Evolutionary conservation across 2,329 filamentous ascomycete genomes (phyloP).

Genomic region (Pseudopyrenochaeta lycopersici): DNA sequence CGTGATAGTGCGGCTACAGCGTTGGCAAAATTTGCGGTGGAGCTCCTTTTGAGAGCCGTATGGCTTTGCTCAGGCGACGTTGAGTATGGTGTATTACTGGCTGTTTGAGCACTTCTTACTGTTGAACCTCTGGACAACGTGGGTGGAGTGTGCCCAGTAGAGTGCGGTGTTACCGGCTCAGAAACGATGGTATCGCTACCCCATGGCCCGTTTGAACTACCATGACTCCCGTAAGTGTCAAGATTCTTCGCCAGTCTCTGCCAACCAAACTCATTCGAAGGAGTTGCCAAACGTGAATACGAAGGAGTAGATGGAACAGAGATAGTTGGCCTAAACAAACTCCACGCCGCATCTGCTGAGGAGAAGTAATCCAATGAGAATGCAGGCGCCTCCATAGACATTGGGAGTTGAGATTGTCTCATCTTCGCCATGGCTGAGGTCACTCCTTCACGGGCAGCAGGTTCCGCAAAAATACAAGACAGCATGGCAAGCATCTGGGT

Average conservation of each 20-base stretch:
- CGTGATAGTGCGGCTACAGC: conserved; percentile 51
- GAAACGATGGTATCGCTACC: conserved; percentile 50
- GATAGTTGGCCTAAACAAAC: conserved; percentile 50
- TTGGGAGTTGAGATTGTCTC: conserved; percentile 47
- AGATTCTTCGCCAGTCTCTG: conserved; percentile 39
- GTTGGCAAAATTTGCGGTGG: conserved; percentile 49
- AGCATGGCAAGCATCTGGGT: conserved; percentile 73
- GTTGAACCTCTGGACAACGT: conserved; percentile 52
- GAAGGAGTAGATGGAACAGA: conserved; percentile 44
- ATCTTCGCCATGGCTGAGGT: conserved; percentile 48
- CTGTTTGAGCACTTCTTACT: conserved; percentile 43
- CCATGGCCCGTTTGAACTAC: conserved; percentile 62
- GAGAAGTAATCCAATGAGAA: conserved; percentile 60
- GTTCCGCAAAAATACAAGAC: conserved; percentile 66
- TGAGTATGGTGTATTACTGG: conserved; percentile 52
- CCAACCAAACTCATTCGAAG: conserved; percentile 42
- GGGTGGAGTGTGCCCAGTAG: conserved; percentile 63
- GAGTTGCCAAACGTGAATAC: conserved; percentile 41
- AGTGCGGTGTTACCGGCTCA: conserved; percentile 61
- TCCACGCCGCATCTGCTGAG: conserved; percentile 54
- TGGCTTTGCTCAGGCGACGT: conserved; percentile 54
- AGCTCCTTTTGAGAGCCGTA: conserved; percentile 39
- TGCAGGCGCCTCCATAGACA: conserved; percentile 54
- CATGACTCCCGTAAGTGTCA: conserved; percentile 57
- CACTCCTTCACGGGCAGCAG: conserved; percentile 53